Evolutionary conservation across 495 filamentous ascomycete species (phyloP), one percentile per base, ranked within the genome.

Genomic region (Daldinia loculata): DNA sequence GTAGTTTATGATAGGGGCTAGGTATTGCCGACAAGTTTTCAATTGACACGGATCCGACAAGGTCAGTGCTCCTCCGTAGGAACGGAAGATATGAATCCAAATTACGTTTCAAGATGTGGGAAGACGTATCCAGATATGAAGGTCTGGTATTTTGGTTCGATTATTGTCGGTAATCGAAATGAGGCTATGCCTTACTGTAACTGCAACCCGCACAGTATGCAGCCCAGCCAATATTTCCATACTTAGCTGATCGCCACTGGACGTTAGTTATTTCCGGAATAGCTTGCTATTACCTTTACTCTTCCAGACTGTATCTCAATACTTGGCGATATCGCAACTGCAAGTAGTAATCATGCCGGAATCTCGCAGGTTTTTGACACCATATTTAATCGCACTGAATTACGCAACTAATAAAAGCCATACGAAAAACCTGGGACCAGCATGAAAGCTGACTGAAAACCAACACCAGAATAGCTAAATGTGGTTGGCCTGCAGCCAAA

Each of bases 101-200:
- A 34, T 65, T 68, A 65, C 61, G 57, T 66, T 65, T 68, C 65
- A 69, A 72, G 52, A 36, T 22, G 60, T 43, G 56, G 45, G 56
- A 58, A 53, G 4, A 68, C 15, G 4, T 14, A 50, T 39, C 15
- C 48, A 57, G 50, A 56, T 56, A 53, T 39, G 45, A 51, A 55
- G 43, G 45, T 19, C 24, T 65, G 22, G 36, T 60, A 48, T 45
- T 64, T 60, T 59, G 50, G 30, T 38, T 36, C 53, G 30, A 56
- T 17, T 56, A 24, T 36, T 58, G 62, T 69, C 50, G 61, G 71
- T 30, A 59, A 56, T 63, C 39, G 56, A 53, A 60, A 57, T 63
- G 71, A 67, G 71, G 66, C 71, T 70, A 66, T 70, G 67, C 67
- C 63, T 60, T 51, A 43, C 38, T 69, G 50, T 58, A 38, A 57